Evolutionary conservation across 768 basidiomycete species (phyloP), one percentile per base, ranked within the genome.

Genomic region (Cystobasidium ongulense): DNA sequence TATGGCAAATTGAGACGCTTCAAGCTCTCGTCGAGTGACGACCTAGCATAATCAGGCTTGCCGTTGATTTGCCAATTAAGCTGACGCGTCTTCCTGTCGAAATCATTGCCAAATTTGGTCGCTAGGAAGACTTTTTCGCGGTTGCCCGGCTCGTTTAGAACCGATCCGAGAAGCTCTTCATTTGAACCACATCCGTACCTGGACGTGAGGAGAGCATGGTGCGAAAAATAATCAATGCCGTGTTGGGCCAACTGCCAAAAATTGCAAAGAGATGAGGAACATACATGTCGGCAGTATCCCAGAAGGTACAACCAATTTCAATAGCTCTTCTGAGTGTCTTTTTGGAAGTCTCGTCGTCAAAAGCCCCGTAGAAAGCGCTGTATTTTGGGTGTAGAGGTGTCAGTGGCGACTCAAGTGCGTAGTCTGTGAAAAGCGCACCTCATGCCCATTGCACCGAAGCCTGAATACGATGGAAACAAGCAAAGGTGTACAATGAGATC

Each of bases 101-200:
- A 64, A 27, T 64, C 63, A 25, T 23, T 64, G 46, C 65, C 65
- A 43, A 67, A 67, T 27, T 67, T 67, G 23, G 65, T 67, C 8
- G 39, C 38, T 8, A 67, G 27, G 50, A 67, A 67, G 17, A 67
- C 65, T 27, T 67, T 67, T 43, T 46, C 41, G 11, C 65, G 65
- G 15, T 33, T 46, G 18, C 50, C 65, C 7, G 23, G 25, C 65
- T 67, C 65, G 27, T 41, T 46, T 3, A 67, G 65, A 1, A 67
- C 65, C 33, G n/a, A 38, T 29, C 65, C 65, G 13, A 67, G 25
- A 10, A 67, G 41, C 29, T 52, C 39, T 36, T 67, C 65, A 33
- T 67, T 67, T 41, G n/a, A 5, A 13, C 43, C 65, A 17, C 43
- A 53, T 3, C 43, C 43, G 29, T 67, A 67, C 25, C 38, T 67